phyloP scores from a whole-genome alignment of 768 basidiomycete genomes.

The Infundibulicybe gibba region DNA sequence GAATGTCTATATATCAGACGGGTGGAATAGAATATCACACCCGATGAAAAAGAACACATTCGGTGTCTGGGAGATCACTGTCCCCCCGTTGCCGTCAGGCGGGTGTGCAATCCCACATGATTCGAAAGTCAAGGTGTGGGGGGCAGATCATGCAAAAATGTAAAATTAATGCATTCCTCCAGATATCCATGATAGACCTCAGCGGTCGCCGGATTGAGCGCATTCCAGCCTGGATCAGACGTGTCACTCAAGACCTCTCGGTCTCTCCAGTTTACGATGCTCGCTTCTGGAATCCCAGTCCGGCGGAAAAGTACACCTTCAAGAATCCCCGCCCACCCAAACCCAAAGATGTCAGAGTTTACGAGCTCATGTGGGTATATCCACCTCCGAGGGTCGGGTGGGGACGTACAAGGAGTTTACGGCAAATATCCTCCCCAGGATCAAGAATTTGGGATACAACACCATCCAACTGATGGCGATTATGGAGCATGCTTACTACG shows the following conservation, averaged over 20 bases:
- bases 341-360: slow-evolving; percentile 72
- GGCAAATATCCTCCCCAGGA: slow-evolving; percentile 75
- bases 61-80: slow-evolving; percentile 85
- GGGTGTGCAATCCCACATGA: slow-evolving; percentile 88
- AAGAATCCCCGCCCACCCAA: slow-evolving; percentile 72
- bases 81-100: slow-evolving; percentile 67
- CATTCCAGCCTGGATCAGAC: slow-evolving; percentile 89
- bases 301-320: slow-evolving; percentile 69
- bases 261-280: slow-evolving; percentile 94
- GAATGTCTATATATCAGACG: slow-evolving; percentile 45
- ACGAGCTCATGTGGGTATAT: slow-evolving; percentile 99
- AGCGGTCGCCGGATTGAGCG: slow-evolving; percentile 83
- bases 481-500: slow-evolving; percentile 98
- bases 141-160: not conserved
- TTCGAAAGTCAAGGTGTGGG: slow-evolving; percentile 84
- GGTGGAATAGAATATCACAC: slow-evolving; percentile 83
- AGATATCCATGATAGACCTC: slow-evolving; percentile 92
- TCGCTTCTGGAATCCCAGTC: slow-evolving; percentile 97
- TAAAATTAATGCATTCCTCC: slow-evolving; percentile 3
- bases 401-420: slow-evolving; percentile 98
- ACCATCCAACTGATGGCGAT: slow-evolving; percentile 97
- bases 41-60: slow-evolving; percentile 82
- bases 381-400: slow-evolving; percentile 80
- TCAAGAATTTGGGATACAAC: slow-evolving; percentile 92
- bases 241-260: slow-evolving; percentile 90